Percentiles rank a stretch among this genome's conserved stretches.
phyloP scores from a whole-genome alignment of 768 basidiomycete species.

The Peribolospora kevripleyi region DNA sequence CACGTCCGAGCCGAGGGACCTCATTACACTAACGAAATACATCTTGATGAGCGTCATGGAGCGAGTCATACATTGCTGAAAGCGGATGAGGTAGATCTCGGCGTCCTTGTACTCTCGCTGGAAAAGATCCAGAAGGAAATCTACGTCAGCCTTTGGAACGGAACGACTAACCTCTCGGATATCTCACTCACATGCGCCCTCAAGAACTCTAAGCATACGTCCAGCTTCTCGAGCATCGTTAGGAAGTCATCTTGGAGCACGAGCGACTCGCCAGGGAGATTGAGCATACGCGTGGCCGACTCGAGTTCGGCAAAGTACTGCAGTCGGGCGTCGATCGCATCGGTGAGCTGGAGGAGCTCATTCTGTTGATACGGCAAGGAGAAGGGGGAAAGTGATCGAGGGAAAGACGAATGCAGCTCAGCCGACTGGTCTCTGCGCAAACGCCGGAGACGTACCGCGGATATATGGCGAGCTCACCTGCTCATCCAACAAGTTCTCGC shows the following conservation, averaged over 20 bases:
- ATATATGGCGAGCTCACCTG: conserved; percentile 31
- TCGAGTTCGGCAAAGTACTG: conserved; percentile 93
- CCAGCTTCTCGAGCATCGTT: conserved; percentile 86
- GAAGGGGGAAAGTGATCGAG: no score
- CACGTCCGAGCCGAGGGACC: conserved; percentile 28
- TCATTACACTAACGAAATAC: conserved; percentile 70
- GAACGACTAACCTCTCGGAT: not conserved
- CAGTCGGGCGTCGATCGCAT: conserved; percentile 54
- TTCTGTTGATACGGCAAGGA: conserved; percentile 28
- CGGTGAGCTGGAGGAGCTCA: conserved; percentile 45
- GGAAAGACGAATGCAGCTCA: not conserved
- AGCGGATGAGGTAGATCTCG: conserved; percentile 80
- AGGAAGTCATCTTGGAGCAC: conserved; percentile 78
- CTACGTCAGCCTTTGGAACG: not conserved
- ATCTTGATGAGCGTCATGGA: conserved; percentile 97
- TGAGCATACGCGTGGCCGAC: conserved; percentile 72
- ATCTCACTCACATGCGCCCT: conserved; percentile 45
- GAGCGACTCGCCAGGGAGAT: conserved; percentile 73
- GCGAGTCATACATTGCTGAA: conserved; percentile 93
- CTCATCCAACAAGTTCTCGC: conserved; percentile 69
- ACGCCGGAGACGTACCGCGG: not conserved
- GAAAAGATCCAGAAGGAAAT: not conserved
- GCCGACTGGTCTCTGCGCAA: not conserved
- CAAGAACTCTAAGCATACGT: conserved; percentile 78
- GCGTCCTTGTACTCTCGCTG: conserved; percentile 80